Evolutionary conservation across 768 basidiomycete genomes (phyloP), one percentile per base, ranked within the genome.

Genomic region (Lentinula detonsa): DNA sequence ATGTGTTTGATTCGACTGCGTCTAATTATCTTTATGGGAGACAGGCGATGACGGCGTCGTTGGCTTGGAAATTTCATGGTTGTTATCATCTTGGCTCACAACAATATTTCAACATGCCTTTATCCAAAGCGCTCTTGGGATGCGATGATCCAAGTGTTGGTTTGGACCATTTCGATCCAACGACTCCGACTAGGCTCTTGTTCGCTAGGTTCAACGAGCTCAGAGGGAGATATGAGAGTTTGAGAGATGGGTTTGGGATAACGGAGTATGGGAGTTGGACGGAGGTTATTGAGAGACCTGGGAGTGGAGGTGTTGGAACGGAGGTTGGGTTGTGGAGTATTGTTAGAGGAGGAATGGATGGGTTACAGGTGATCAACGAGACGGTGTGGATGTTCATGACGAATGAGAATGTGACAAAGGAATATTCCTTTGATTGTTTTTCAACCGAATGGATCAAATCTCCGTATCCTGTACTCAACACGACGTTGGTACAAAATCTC

Each of bases 91-190:
- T 96, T 37, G 95, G 95, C 10, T 96, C 95, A 7, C 80, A 83
- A 62, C 95, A 96, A 69, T 97, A 95, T 75, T 97, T 90, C 81
- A 94, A 96, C 74, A 91, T 95, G 84, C 90, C 90, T 1, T 78
- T 95, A 65, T 88, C 90, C 59, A 85, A 85, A 66, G 75, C 90
- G 2, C 70, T 93, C 35, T 76, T 93, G 16, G 95, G 93, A 50
- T 97, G 95, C 71, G 67, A 88, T 50, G 93, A 96, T 68, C 86
- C 91, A 66, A 95, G 91, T 92, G 95, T 96, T 71, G 84, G 90
- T 2, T 84, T 95, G 35, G 95, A 97, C 67, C 95, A 97, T 71
- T 96, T 96, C 70, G 95, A 97, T 72, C 93, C 93, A 31, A 95
- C 94, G 2, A 76, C 87, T 11, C 87, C 91, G 67, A 81, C 81